Evolutionary conservation across 1,284 basidiomycete species (phyloP).

Genomic region (Irpex sp.): DNA sequence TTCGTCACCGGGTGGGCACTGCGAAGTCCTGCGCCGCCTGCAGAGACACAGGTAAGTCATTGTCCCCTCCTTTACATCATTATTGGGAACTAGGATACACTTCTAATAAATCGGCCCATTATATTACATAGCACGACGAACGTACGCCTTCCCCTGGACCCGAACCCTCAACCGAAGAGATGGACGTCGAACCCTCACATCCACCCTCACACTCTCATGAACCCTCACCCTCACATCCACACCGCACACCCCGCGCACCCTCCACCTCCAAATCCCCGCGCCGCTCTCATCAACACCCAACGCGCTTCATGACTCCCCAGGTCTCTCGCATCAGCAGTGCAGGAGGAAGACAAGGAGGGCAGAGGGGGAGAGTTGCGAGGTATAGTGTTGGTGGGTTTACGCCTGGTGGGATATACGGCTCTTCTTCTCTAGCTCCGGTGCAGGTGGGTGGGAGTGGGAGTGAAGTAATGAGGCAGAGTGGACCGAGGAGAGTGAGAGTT

Average conservation of each 20-base stretch:
- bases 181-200: too few species aligned
- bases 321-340: conserved; percentile 11
- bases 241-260: neutral
- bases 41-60: neutral
- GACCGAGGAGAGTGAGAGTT: conserved; percentile 42
- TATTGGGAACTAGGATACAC: too few species aligned
- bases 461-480: conserved; percentile 20
- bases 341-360: too few species aligned
- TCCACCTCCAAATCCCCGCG: conserved; percentile 10
- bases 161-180: too few species aligned
- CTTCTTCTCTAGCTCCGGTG: conserved; percentile 5
- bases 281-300: conserved; percentile 16
- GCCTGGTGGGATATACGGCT: conserved; percentile 12
- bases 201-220: too few species aligned
- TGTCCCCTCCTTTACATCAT: too few species aligned
- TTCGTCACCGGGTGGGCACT: neutral
- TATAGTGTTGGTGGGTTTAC: conserved; percentile 23
- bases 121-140: too few species aligned
- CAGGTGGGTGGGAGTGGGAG: too few species aligned
- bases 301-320: conserved; percentile 57
- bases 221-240: too few species aligned
- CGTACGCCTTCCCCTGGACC: too few species aligned
- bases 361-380: conserved; percentile 12
- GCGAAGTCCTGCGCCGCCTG: neutral
- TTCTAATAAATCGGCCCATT: too few species aligned